phyloP scores from a whole-genome alignment of 352 stramenopile genomes.

The Phytophthora uliginosa region DNA sequence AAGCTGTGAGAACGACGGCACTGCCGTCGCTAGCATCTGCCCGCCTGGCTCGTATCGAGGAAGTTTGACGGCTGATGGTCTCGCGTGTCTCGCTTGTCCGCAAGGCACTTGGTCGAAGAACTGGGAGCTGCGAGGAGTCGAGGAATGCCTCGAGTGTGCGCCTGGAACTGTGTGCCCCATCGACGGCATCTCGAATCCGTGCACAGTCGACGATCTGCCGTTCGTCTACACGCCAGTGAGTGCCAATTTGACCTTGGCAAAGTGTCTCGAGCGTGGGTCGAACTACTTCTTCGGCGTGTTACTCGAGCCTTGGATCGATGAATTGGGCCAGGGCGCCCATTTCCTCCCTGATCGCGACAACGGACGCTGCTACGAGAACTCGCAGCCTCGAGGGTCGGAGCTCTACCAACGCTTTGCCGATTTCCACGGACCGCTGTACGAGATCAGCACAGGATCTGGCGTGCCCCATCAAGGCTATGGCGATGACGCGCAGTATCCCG shows the following conservation, averaged over 20 bases:
- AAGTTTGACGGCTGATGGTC: constrained; percentile 85
- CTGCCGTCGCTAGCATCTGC: constrained; percentile 90
- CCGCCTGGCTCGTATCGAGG: constrained; percentile 94
- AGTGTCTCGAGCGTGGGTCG: constrained; percentile 89
- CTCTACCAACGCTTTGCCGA: constrained; percentile 96
- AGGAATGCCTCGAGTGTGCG: constrained; percentile 94
- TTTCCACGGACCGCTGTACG: constrained; percentile 96
- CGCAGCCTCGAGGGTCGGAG: constrained; percentile 84
- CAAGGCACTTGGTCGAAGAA: constrained; percentile 99
- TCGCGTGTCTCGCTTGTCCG: constrained; percentile 92
- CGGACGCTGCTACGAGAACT: constrained; percentile 96
- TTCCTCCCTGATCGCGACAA: constrained; percentile 85
- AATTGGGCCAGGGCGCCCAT: constrained; percentile 91
- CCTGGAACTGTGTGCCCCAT: constrained; percentile 95
- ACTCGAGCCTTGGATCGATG: constrained; percentile 96
- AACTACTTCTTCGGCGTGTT: constrained; percentile 96
- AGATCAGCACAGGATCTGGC: constrained; percentile 85
- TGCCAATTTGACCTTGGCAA: constrained; percentile 86
- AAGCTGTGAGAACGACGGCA: constrained; percentile 93
- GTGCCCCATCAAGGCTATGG: constrained; percentile 96
- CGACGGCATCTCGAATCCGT: constrained; percentile 97
- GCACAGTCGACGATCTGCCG: constrained; percentile 94
- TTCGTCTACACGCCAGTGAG: constrained; percentile 87
- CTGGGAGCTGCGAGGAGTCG: constrained; percentile 96
- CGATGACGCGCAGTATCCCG: constrained; percentile 72